Evolutionary conservation across 352 stramenopile genomes (phyloP), one percentile per base, ranked within the genome.

Genomic region (Globisporangium cederbergense): DNA sequence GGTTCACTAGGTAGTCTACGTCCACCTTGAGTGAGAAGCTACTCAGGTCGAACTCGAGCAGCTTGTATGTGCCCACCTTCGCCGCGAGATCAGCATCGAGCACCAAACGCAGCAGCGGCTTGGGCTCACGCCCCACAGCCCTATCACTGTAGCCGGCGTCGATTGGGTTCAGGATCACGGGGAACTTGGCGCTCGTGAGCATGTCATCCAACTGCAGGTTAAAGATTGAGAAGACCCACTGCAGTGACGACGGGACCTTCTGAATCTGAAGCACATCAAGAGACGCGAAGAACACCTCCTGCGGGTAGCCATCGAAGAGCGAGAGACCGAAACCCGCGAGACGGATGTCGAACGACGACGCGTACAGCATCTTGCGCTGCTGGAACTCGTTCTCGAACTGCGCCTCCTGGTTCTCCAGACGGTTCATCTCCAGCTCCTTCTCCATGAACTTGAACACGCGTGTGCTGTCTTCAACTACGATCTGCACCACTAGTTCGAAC

Each of bases 201-300:
- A 96, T 96, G 69, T 96, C 91, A 59, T 96, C 87, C 20, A 93
- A 66, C 71, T 96, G 87, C 22, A 83, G 81, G 64, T 94, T 83
- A 54, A 93, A 81, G 28, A 96, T 72, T 9, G 83, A 91, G 30
- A 91, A 81, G 10, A 75, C 76, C 85, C 85, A 96, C 63, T 88
- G 73, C 22, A 94, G 59, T 13, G 87, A 91, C n/a, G 77, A 60
- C 11, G 85, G 81, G 0, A 72, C 62, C 43, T 93, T 96, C 64
- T 88, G 79, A 16, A 93, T 30, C 52, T 90, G 83, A 1, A 96
- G 75, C 22, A 92, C 74, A 62, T 96, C 87, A 0, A 90, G 70
- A 0, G 83, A 96, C 8, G 86, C 64, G 54, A 93, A 91, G 45
- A 96, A 88, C 10, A 96, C 85, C 79, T 94, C 87, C 36, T 94